Conservation (phyloP, 164 flowering plant species). For the Vitis labrusca region DNA sequence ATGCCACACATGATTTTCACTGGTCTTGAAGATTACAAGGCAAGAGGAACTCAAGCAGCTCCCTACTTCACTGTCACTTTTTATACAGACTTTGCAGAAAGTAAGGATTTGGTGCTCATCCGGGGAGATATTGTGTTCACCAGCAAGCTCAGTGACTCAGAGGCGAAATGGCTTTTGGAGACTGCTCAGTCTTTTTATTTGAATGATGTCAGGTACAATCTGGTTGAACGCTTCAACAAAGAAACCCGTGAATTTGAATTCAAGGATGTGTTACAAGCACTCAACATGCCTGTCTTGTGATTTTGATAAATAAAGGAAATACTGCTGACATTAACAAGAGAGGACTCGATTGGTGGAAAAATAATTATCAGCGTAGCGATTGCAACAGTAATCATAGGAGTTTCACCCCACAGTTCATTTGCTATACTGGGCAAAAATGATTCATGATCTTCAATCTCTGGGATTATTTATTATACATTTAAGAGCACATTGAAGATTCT, state of each 20-base stretch:
- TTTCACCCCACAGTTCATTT: too few relatives aligned
- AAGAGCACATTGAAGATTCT: too few relatives aligned
- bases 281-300: conserved; percentile 73
- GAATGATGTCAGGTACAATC: conserved; percentile 77
- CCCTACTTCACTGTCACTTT: conserved; percentile 76
- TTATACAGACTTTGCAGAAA: conserved; percentile 83
- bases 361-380: too few relatives aligned
- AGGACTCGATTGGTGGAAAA: too few relatives aligned
- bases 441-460: too few relatives aligned
- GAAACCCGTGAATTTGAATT: conserved; percentile 85
- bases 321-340: too few relatives aligned
- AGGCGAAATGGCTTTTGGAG: conserved; percentile 87
- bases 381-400: too few relatives aligned
- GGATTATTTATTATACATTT: too few relatives aligned
- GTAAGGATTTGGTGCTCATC: conserved; percentile 82
- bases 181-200: conserved; percentile 82
- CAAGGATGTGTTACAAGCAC: conserved; percentile 73
- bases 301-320: conserved; percentile 1
- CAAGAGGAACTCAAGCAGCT: conserved; percentile 94
- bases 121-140: conserved; percentile 89
- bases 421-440: too few relatives aligned
- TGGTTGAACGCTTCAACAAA: conserved; percentile 86
- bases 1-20: conserved; percentile 89
- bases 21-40: conserved; percentile 97
- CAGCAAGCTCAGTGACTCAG: conserved; percentile 79